Percentiles rank a stretch among this genome's conserved stretches.
phyloP scores from a whole-genome alignment of 1,284 basidiomycete species.

The Athelia sp. region DNA sequence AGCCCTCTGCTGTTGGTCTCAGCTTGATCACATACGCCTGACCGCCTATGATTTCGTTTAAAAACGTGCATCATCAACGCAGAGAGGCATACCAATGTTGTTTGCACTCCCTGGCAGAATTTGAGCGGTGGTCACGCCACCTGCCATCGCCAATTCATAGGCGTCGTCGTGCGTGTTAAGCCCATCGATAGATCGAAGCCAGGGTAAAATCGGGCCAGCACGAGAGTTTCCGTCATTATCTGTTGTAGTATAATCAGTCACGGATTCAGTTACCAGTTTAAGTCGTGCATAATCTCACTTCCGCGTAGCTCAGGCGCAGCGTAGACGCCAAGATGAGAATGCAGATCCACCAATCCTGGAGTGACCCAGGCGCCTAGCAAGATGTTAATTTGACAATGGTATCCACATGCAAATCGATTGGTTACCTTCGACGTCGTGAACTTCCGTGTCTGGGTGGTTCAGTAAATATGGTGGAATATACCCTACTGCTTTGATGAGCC shows the following conservation, averaged over 20 bases:
- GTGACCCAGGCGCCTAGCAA: constrained; percentile 56
- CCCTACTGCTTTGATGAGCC: constrained; percentile 54
- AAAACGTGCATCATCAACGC: neutral
- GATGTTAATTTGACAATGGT: no score
- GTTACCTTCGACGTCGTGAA: neutral
- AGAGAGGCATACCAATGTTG: constrained; percentile 44
- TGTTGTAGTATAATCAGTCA: constrained; percentile 12
- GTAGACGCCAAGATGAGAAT: constrained; percentile 76
- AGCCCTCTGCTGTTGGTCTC: constrained; percentile 49
- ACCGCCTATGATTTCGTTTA: constrained; percentile 38
- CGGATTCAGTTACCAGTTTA: neutral
- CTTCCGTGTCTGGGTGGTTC: neutral
- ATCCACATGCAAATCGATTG: no score
- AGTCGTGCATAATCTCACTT: constrained; percentile 27
- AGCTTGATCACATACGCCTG: constrained; percentile 71
- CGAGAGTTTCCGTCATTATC: constrained; percentile 49
- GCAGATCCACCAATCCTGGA: constrained; percentile 71
- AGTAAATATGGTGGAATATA: constrained; percentile 33
- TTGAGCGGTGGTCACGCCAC: constrained; percentile 49
- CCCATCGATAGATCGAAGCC: constrained; percentile 45
- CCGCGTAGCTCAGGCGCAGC: constrained; percentile 47
- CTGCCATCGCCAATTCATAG: constrained; percentile 43
- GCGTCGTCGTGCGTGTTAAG: constrained; percentile 49
- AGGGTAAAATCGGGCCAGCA: constrained; percentile 56
- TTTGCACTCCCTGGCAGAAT: constrained; percentile 49